Base-by-base conservation (phyloP, 179 eudicot genomes). In the Beta macrorhiza region DNA sequence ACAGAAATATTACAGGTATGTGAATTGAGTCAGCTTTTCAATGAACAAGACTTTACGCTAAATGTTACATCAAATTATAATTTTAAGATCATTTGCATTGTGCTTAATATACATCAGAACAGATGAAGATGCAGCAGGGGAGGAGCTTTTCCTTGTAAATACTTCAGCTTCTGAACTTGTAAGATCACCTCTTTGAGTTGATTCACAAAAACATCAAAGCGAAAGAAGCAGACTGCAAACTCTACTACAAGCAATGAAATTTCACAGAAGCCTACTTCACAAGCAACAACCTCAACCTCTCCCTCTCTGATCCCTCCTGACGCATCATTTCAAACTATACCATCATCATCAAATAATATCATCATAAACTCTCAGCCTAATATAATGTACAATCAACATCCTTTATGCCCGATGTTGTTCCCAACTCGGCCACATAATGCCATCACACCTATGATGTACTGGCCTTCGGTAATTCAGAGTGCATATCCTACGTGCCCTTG, bases 1-100 rank as follows among this genome's bases (percentile, higher is more conserved):
- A 72, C 87, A 84, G 62, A 87, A 87, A 67, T 87, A 87, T 20
- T 87, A 82, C 81, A 87, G 89, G 89, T 87, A 67, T 42, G 42
- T 56, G 3, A 20, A 16, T 44, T 22, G 1, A 72, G 7, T 72
- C 73, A 16, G 62, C 56, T 49, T 5, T 15, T 32, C 58, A 61
- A 51, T 15, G 9, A 47, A 32, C 25, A 8, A 29, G 37, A 37
- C 14, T 20, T 37, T 17, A 15, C 0, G 0, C 49, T 44, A 68
- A 42, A 42, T 42, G 5, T 22, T 15, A 37, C 53, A 4, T 78
- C 22, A 1, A 17, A 22, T 67, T 25, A 49, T 13, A 22, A 7
- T 10, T 37, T 37, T 20, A 20, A 51, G 22, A 32, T 59, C 25
- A 29, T 17, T 78, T 53, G 20, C 65, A 3, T 42, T 37, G 25